phyloP scores from a whole-genome alignment of 805 yeast species.

The Lachancea kluyveri region DNA sequence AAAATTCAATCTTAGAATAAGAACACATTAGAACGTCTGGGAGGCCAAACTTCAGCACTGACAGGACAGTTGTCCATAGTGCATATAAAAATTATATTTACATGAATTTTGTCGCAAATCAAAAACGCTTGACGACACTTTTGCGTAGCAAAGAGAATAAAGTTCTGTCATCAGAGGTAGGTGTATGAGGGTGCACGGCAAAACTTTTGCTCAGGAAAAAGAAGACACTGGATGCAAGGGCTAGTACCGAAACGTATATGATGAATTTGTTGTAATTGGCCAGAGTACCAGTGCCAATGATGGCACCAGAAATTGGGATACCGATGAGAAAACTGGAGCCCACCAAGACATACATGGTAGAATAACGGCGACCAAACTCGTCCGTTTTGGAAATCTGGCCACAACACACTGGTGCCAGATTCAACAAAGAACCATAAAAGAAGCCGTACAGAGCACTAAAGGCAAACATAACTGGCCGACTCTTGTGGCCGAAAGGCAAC shows the following conservation, averaged over 20 bases:
- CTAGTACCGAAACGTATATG: slow-evolving; percentile 18
- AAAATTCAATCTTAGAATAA: no score
- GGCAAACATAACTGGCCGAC: slow-evolving; percentile 35
- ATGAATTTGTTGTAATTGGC: slow-evolving; percentile 32
- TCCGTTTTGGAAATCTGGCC: slow-evolving; percentile 52
- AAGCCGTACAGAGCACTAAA: slow-evolving; percentile 49
- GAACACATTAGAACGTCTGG: no score
- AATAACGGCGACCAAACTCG: slow-evolving; percentile 49
- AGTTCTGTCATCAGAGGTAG: background rate
- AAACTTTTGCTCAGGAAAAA: slow-evolving; percentile 6
- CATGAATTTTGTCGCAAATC: background rate
- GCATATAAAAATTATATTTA: no score
- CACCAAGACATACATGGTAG: slow-evolving; percentile 47
- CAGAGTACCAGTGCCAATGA: slow-evolving; percentile 34
- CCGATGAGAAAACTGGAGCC: slow-evolving; percentile 34
- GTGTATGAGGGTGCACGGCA: slow-evolving; percentile 2
- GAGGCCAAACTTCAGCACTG: no score
- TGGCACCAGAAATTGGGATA: slow-evolving; percentile 36
- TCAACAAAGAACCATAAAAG: slow-evolving; percentile 47
- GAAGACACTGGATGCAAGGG: slow-evolving; percentile 5
- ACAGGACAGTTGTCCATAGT: no score
- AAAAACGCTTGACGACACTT: background rate
- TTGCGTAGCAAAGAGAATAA: background rate
- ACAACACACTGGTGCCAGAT: slow-evolving; percentile 52
- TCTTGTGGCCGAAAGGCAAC: slow-evolving; percentile 36